phyloP scores from a whole-genome alignment of 805 yeast species.

The Wickerhamiella sorbophila region DNA sequence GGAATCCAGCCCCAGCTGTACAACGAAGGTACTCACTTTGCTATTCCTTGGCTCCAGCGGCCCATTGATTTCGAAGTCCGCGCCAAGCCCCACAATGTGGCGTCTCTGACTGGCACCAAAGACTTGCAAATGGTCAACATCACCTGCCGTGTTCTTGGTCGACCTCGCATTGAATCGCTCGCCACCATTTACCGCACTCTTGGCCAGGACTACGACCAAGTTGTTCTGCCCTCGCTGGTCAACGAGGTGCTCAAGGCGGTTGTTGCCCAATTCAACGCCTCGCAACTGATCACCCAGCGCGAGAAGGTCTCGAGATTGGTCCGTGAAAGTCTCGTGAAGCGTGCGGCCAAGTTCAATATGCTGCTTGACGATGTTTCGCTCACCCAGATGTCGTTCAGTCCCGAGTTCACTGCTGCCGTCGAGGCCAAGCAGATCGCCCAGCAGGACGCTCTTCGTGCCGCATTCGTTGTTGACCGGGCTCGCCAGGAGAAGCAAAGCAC shows the following conservation, averaged over 20 bases:
- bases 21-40: conserved; percentile 89
- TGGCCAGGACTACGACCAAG: conserved; percentile 91
- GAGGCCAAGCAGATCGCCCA: conserved; percentile 99
- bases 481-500: conserved; percentile 94
- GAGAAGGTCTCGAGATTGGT: conserved; percentile 87
- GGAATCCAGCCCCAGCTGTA: conserved; percentile 77
- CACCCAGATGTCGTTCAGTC: conserved; percentile 93
- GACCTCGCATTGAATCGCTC: conserved; percentile 66
- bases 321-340: conserved; percentile 76
- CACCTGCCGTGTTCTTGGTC: conserved; percentile 92
- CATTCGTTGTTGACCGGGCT: conserved; percentile 92
- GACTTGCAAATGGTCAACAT: conserved; percentile 98
- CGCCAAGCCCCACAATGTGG: conserved; percentile 92
- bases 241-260: conserved; percentile 94
- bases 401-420: conserved; percentile 94
- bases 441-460: conserved; percentile 98
- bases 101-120: conserved; percentile 93
- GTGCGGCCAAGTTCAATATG: conserved; percentile 83
- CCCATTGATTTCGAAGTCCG: conserved; percentile 89
- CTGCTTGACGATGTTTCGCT: conserved; percentile 88
- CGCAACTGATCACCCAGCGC: conserved; percentile 97
- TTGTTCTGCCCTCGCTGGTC: conserved; percentile 94
- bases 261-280: conserved; percentile 96
- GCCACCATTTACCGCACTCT: conserved; percentile 83
- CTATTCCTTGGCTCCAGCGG: conserved; percentile 87